phyloP scores from a whole-genome alignment of 2,329 filamentous ascomycete genomes.

The Diaporthe sp. region DNA sequence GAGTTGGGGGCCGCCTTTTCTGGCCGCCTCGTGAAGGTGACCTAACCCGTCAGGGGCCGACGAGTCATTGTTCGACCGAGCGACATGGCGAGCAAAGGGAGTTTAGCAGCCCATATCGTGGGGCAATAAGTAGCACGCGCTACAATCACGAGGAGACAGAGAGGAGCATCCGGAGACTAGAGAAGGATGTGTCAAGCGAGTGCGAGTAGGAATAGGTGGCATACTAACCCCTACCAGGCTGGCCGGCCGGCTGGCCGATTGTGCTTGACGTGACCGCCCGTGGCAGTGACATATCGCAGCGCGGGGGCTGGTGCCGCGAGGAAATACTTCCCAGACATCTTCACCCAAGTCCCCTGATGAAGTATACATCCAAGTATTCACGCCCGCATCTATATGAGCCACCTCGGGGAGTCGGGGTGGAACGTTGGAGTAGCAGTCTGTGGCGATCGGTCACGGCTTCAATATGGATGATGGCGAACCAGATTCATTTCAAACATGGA shows the following conservation, averaged over 20 bases:
- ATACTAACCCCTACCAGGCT: not conserved
- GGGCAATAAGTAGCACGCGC: not conserved
- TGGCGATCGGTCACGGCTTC: not conserved
- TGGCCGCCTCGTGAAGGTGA: slow-evolving; percentile 22
- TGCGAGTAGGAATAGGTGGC: not conserved
- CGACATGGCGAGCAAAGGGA: slow-evolving; percentile 5
- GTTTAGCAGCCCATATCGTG: not conserved
- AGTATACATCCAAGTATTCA: not conserved
- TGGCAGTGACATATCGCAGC: not conserved
- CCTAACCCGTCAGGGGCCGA: slow-evolving; percentile 22
- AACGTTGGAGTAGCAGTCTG: not conserved
- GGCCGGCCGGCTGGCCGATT: not conserved
- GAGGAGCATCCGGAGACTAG: not conserved
- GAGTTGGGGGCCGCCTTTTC: slow-evolving; percentile 5
- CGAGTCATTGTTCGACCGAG: slow-evolving; percentile 25
- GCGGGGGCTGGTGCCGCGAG: not conserved
- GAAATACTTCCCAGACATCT: not conserved
- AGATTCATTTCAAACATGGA: not conserved
- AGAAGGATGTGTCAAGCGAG: slow-evolving; percentile 13
- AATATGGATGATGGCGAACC: not conserved
- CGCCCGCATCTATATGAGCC: not conserved
- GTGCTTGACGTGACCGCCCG: not conserved
- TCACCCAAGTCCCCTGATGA: not conserved
- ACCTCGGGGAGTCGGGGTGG: not conserved
- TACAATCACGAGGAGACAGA: not conserved